These are phyloP conservation scores for Daedalea quercina DNA, from an alignment of 768 basidiomycete species.

Conservation along the genomic window DNA sequence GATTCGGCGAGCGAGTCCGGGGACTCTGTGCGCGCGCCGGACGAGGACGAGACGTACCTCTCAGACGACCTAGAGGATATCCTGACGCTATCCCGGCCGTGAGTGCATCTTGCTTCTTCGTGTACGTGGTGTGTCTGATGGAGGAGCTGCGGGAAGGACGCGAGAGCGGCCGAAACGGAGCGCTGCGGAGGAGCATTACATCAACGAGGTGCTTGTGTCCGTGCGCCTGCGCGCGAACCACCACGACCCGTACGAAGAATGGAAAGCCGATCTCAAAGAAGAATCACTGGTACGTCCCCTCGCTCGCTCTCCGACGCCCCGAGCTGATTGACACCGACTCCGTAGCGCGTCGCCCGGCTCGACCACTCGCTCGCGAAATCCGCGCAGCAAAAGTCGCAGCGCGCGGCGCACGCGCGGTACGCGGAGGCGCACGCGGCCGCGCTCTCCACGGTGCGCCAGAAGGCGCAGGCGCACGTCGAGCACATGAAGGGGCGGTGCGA, in stretches of 20 bases:
- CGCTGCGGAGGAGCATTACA: slow-evolving; percentile 26
- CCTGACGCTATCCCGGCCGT: slow-evolving; percentile 29
- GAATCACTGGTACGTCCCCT: slow-evolving; percentile 38
- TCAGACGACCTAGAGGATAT: slow-evolving; percentile 39
- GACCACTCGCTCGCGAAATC: slow-evolving; percentile 16
- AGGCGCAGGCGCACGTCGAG: slow-evolving; percentile 49
- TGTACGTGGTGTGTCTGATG: background rate
- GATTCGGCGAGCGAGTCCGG: slow-evolving; percentile 27
- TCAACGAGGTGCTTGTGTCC: slow-evolving; percentile 41
- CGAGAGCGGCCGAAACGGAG: slow-evolving; percentile 17
- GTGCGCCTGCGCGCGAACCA: slow-evolving; percentile 37
- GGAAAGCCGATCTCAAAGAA: slow-evolving; percentile 40
- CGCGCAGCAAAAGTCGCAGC: slow-evolving; percentile 13
- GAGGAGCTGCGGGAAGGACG: slow-evolving; percentile 10
- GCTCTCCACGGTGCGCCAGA: slow-evolving; percentile 35
- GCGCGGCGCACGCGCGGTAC: slow-evolving; percentile 8
- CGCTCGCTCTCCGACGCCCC: too few relatives aligned
- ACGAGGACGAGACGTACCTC: slow-evolving; percentile 32
- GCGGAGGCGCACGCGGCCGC: slow-evolving; percentile 15
- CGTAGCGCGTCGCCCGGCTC: slow-evolving; percentile 33
- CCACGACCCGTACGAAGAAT: slow-evolving; percentile 43
- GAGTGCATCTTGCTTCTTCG: slow-evolving; percentile 17
- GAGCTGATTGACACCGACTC: background rate
- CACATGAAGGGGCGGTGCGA: background rate
- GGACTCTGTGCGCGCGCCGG: slow-evolving; percentile 37